phyloP scores from a whole-genome alignment of 345 rosid species.

The Passiflora organensis region DNA sequence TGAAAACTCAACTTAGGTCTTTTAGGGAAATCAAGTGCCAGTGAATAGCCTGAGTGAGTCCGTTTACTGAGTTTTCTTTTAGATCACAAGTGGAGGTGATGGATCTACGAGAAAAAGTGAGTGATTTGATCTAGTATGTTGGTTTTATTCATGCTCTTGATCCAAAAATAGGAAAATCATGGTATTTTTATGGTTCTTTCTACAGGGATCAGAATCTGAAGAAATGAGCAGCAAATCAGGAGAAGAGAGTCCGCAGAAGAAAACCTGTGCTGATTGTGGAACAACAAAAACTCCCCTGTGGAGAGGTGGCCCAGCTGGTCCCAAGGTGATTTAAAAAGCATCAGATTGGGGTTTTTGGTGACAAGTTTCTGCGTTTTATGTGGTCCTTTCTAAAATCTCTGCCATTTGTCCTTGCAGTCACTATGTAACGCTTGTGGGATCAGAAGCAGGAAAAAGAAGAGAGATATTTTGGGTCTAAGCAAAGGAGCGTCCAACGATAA shows the following conservation, averaged over 20 bases:
- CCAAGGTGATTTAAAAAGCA: slow-evolving; percentile 62
- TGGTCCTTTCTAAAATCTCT: neutral
- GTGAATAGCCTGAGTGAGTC: too few relatives aligned
- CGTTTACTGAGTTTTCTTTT: slow-evolving; percentile 7
- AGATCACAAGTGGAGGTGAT: slow-evolving; percentile 21
- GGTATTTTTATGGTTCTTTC: neutral
- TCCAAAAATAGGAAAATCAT: neutral
- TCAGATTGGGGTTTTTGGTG: neutral
- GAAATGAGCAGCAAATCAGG: slow-evolving; percentile 22
- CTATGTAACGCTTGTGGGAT: slow-evolving; percentile 97
- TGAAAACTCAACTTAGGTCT: neutral
- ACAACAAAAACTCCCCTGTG: slow-evolving; percentile 90
- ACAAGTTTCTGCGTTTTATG: neutral
- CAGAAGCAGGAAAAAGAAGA: slow-evolving; percentile 82
- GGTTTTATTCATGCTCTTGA: neutral
- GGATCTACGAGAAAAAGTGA: slow-evolving; percentile 29
- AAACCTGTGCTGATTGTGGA: slow-evolving; percentile 85
- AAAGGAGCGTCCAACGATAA: slow-evolving; percentile 41
- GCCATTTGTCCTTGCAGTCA: slow-evolving; percentile 57
- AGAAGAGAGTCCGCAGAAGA: too few relatives aligned
- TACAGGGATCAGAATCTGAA: slow-evolving; percentile 15
- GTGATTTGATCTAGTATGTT: neutral
- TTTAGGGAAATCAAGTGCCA: neutral
- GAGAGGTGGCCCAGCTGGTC: slow-evolving; percentile 99
- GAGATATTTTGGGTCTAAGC: slow-evolving; percentile 41